Base-by-base conservation (phyloP, 176 grass and related monocot genomes). In the Carex cristatella region DNA sequence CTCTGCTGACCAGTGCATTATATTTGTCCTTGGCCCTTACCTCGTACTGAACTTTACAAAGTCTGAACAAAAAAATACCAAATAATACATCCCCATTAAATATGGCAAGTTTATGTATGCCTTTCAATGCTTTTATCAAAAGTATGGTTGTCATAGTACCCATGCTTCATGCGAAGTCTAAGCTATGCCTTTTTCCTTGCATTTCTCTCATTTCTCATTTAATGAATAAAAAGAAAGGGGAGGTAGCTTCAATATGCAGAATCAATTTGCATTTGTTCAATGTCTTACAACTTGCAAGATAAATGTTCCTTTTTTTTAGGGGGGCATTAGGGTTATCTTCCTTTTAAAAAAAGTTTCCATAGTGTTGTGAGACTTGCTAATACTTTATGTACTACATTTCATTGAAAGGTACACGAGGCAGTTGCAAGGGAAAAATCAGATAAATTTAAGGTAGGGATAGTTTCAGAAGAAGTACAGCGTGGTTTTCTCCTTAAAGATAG, bases 391-490 rank as follows among this genome's bases (percentile, higher is more conserved):
- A 40, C 14, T 86, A 3, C 32, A 4, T 67, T 38, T 88, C 18
- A 67, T 67, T 59, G 65, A 44, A 79, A 95, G 93, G 84, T 99
- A 86, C 96, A 95, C 2, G 96, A 99, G 84, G 96, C 90, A 65
- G 79, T 99, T 64, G 87, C 89, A 27, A 86, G 88, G 53, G 93
- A 99, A 88, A 93, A 95, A 81, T 99, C 96, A 4, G 4, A 62
- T 40, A 76, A 89, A 64, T 95, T 94, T 38, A 94, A 95, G 87
- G 87, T 84, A 7, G 96, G 96, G 33, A 87, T 94, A 12, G 86
- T 99, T 65, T 90, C 67, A 12, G 86, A 94, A 63, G 96, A 99
- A 85, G 51, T 94, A 15, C 53, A 48, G 7, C 83, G 87, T 2
- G 93, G 96, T 32, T 99, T 99, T 85, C 31, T 95, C 83, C 74